A percentile compares a stretch with the other conserved stretches of the same genome.
These are phyloP conservation scores for Dioszegia crocea DNA, from an alignment of 768 basidiomycete genomes.

Conservation along the genomic window DNA sequence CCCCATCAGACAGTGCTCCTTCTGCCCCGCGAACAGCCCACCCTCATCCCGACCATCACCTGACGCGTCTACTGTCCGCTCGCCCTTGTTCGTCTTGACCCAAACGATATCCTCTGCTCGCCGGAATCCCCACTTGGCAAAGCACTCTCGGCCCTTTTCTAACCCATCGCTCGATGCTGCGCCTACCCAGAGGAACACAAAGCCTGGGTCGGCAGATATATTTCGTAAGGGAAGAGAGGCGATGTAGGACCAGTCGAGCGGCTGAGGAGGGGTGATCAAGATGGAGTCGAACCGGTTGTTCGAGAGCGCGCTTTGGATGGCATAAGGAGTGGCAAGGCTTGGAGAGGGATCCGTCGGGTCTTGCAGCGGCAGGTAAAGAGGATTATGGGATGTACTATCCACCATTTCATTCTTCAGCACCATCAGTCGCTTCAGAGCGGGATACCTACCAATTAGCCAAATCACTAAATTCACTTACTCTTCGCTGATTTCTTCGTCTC, in stretches of 20 bases:
- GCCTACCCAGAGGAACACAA: constrained; percentile 94
- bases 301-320: constrained; percentile 23
- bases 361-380: constrained; percentile 57
- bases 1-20: constrained; percentile 95
- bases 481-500: constrained; percentile 81
- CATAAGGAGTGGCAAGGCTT: neutral
- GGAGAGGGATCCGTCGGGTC: neutral
- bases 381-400: constrained; percentile 63
- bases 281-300: constrained; percentile 83
- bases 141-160: constrained; percentile 82
- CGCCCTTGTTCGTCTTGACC: constrained; percentile 75
- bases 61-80: neutral
- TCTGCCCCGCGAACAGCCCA: constrained; percentile 71
- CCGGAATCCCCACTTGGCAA: constrained; percentile 81
- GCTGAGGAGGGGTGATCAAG: constrained; percentile 66
- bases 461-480: constrained; percentile 62
- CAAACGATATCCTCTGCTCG: constrained; percentile 98
- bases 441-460: constrained; percentile 62
- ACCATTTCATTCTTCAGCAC: constrained; percentile 77
- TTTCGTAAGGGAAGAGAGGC: constrained; percentile 74
- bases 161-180: constrained; percentile 88
- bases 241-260: constrained; percentile 68
- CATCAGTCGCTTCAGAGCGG: constrained; percentile 82
- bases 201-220: constrained; percentile 84
- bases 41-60: constrained; percentile 7